Base-by-base conservation (phyloP, 129 eudicot species). In the Solidago caesia region DNA sequence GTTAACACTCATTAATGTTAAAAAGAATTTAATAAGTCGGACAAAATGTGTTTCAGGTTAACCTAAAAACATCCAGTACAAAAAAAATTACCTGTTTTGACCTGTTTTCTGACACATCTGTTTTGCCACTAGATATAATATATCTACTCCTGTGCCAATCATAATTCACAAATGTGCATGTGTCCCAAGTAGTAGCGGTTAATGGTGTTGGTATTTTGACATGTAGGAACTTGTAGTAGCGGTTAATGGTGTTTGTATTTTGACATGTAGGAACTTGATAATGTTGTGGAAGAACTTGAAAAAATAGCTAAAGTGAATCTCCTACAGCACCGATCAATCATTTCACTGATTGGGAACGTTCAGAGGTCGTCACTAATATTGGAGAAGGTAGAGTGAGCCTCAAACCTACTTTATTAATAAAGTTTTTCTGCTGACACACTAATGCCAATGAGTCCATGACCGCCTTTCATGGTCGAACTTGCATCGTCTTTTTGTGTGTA, bases 301-400 rank as follows among this genome's bases (percentile, higher is more conserved):
- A 91, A 85, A 78, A 87, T 95, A 80, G 99, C 97, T 57, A 95
- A 89, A 78, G 97, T 95, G 60, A 89, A 91, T 59, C 95, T 95
- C 49, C 87, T 91, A 29, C 97, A 95, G 56, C 72, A 86, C 58
- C 80, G 97, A 78, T 87, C 99, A 74, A 95, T 95, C 56, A 89
- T 95, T 79, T 95, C 99, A 64, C 95, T 95, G 73, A 95, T 95
- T 39, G 99, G 99, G 53, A 95, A 95, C 73, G 99, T 95, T 66
- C 96, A 91, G 80, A 87, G 96, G 84, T 95, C 99, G 15, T 95
- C 99, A 12, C 84, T 88, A 72, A 91, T 95, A 80, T 75, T 95
- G 62, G 97, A 95, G 70, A 89, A 95, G 97, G 99, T 94, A 74
- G 41, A 42, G 27, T 51, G 29, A 44, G 64, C 61, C 42, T 11